phyloP scores from a whole-genome alignment of 129 eudicot genomes.

The Escallonia rubra region DNA sequence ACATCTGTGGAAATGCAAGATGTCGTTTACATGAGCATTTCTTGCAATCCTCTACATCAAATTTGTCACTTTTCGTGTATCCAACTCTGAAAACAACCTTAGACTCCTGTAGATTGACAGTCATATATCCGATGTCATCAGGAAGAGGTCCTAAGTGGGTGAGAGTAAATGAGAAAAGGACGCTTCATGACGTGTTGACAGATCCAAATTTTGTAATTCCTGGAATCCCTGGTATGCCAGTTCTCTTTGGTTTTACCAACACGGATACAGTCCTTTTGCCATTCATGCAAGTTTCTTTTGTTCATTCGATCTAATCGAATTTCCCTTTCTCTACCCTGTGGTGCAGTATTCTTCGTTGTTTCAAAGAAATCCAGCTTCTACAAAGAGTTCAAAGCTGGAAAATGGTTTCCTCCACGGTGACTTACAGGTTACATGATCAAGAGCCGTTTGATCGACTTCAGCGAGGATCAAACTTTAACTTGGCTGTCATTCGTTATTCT shows the following conservation, averaged over 20 bases:
- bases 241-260: neutral
- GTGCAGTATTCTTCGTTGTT: constrained; percentile 82
- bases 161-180: constrained; percentile 67
- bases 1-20: too few relatives aligned
- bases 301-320: neutral
- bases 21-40: too few relatives aligned
- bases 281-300: neutral
- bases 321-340: neutral
- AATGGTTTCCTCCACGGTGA: constrained; percentile 75
- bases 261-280: neutral
- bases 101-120: neutral
- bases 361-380: constrained; percentile 73
- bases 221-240: constrained; percentile 80
- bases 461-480: too few relatives aligned
- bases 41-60: too few relatives aligned
- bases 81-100: too few relatives aligned
- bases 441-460: neutral
- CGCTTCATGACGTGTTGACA: constrained; percentile 65
- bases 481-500: too few relatives aligned
- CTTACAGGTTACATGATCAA: constrained; percentile 12
- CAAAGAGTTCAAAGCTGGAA: constrained; percentile 72
- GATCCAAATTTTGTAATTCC: constrained; percentile 58
- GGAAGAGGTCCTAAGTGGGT: constrained; percentile 58
- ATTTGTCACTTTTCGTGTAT: too few relatives aligned
- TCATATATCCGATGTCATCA: constrained; percentile 12